phyloP scores from a whole-genome alignment of 139 green algal genomes.

The Picochlorum sp. region DNA sequence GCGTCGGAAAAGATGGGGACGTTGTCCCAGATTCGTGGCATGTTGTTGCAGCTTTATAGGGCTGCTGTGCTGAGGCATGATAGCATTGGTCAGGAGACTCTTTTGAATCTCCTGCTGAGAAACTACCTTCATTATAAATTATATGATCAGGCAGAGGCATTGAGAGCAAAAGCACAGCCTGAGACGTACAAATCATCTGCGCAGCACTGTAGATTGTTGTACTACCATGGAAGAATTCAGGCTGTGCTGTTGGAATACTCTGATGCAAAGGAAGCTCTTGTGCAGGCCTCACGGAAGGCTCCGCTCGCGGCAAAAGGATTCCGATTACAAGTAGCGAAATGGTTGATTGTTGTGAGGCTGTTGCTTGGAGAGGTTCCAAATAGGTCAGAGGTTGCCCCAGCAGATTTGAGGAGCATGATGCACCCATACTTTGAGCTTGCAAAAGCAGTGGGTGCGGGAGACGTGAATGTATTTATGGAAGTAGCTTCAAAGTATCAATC shows the following conservation, averaged over 20 bases:
- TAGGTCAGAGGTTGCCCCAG: constrained; percentile 65
- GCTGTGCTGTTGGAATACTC: constrained; percentile 92
- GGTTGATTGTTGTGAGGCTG: constrained; percentile 83
- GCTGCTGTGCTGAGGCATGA: constrained; percentile 88
- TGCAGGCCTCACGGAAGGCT: constrained; percentile 40
- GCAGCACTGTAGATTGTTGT: constrained; percentile 89
- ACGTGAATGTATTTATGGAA: constrained; percentile 70
- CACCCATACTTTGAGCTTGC: constrained; percentile 86
- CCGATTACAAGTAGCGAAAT: constrained; percentile 78
- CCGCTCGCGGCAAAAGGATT: constrained; percentile 73
- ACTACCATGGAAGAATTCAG: constrained; percentile 90
- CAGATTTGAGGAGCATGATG: constrained; percentile 55
- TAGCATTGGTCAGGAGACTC: constrained; percentile 82
- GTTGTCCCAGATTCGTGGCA: constrained; percentile 64
- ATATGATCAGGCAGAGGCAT: constrained; percentile 96
- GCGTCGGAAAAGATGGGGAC: constrained; percentile 60
- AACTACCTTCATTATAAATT: constrained; percentile 94
- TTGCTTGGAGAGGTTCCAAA: constrained; percentile 97
- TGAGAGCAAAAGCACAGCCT: constrained; percentile 85
- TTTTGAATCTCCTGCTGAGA: constrained; percentile 94
- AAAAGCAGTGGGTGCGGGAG: constrained; percentile 69
- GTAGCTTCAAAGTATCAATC: constrained; percentile 41
- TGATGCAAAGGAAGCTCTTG: constrained; percentile 89
- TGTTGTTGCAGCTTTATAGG: constrained; percentile 74
- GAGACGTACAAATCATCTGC: constrained; percentile 64